phyloP scores from a whole-genome alignment of 768 basidiomycete species.

The Hygrophorus pudorinus region DNA sequence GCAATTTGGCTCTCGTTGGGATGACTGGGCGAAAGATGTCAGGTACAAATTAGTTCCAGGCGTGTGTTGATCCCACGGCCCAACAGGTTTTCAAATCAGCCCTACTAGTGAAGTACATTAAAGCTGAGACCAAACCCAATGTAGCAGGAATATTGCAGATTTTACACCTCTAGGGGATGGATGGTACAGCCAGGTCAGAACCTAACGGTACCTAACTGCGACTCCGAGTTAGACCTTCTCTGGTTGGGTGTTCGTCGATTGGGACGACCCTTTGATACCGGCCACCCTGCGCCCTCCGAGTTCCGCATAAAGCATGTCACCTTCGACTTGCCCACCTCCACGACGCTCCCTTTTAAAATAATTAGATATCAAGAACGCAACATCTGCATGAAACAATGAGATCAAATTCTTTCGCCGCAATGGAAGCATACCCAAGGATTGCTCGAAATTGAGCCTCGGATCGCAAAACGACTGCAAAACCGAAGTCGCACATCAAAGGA shows the following conservation, averaged over 20 bases:
- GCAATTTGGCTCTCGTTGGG: conserved; percentile 24
- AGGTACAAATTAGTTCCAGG: too few relatives aligned
- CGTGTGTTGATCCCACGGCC: too few relatives aligned
- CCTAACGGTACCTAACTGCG: too few relatives aligned
- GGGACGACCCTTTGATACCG: too few relatives aligned
- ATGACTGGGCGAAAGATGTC: conserved; percentile 9
- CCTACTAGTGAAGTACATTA: too few relatives aligned
- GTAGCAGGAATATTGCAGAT: too few relatives aligned
- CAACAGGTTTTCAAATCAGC: too few relatives aligned
- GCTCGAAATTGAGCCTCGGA: conserved; percentile 89
- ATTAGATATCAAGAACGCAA: conserved; percentile 81
- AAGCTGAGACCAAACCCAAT: too few relatives aligned
- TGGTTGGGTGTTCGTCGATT: too few relatives aligned
- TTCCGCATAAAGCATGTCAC: conserved; percentile 27
- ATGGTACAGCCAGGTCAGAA: too few relatives aligned
- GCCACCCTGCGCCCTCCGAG: conserved; percentile 16
- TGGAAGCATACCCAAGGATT: conserved; percentile 68
- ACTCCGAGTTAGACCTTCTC: too few relatives aligned
- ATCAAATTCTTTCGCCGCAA: background rate
- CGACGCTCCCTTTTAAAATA: conserved; percentile 62
- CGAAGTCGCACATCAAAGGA: background rate
- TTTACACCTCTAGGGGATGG: too few relatives aligned
- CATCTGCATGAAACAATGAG: conserved; percentile 13
- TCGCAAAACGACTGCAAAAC: conserved; percentile 75
- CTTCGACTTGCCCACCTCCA: conserved; percentile 20